These are phyloP conservation scores for Euphorbia lathyris DNA, from an alignment of 345 rosid genomes.

Conservation along the genomic window DNA sequence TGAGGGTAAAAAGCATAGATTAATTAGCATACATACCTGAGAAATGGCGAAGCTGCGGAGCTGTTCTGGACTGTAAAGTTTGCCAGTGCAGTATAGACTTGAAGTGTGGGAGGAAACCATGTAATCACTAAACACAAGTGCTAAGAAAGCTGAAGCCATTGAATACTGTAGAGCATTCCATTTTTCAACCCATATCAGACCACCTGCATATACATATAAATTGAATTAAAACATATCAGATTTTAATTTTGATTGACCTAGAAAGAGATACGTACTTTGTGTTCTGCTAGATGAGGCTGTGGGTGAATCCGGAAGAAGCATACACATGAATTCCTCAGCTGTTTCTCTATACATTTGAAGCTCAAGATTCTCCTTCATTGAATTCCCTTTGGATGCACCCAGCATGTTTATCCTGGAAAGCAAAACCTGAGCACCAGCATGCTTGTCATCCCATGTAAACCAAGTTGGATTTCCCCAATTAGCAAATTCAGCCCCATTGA, in stretches of 20 bases:
- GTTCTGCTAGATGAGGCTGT: constrained; percentile 28
- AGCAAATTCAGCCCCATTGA: constrained; percentile 15
- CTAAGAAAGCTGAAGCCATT: constrained; percentile 28
- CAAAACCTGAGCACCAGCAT: constrained; percentile 26
- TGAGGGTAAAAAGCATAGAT: too few relatives aligned
- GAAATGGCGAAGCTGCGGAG: constrained; percentile 19
- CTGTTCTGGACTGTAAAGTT: constrained; percentile 16
- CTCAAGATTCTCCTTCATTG: constrained; percentile 16
- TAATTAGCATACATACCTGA: too few relatives aligned
- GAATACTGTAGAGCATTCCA: constrained; percentile 21
- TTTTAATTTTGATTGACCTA: too few relatives aligned
- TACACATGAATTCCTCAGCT: constrained; percentile 21
- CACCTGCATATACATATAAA: constrained; percentile 20
- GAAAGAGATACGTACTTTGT: constrained; percentile 12
- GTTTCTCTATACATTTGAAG: constrained; percentile 27
- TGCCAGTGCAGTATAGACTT: constrained; percentile 23
- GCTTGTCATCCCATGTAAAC: constrained; percentile 37
- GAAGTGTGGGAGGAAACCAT: constrained; percentile 18
- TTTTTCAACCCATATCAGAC: constrained; percentile 22
- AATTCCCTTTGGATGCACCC: constrained; percentile 10
- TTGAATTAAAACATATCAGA: too few relatives aligned
- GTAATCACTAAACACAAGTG: constrained; percentile 26
- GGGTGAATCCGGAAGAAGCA: constrained; percentile 30
- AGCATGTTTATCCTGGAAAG: constrained; percentile 18
- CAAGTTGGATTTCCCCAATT: constrained; percentile 27